phyloP scores from a whole-genome alignment of 1,284 basidiomycete species.

The Phellopilus nigrolimitatus region DNA sequence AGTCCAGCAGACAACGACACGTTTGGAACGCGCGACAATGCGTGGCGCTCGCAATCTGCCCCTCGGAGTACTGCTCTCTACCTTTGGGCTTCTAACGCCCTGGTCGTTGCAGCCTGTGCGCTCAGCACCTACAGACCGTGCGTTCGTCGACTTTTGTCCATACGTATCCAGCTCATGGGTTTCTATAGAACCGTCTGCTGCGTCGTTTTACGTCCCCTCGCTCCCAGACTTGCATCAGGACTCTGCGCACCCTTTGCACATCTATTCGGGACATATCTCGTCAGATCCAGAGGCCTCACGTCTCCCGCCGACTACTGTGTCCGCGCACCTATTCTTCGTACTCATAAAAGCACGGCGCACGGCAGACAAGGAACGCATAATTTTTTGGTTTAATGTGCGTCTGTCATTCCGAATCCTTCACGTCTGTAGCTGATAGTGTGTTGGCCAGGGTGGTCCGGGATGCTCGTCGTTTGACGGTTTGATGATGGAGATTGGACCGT shows the following conservation, averaged over 20 bases:
- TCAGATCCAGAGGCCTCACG: slow-evolving; percentile 65
- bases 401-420: neutral
- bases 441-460: slow-evolving; percentile 84
- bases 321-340: slow-evolving; percentile 85
- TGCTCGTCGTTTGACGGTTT: slow-evolving; percentile 97
- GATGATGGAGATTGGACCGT: slow-evolving; percentile 98
- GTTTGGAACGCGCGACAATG: no score
- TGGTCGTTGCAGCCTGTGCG: neutral
- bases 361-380: slow-evolving; percentile 83
- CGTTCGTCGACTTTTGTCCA: slow-evolving; percentile 20
- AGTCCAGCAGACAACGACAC: no score
- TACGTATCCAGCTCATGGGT: neutral
- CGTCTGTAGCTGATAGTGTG: slow-evolving; percentile 1
- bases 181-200: slow-evolving; percentile 63
- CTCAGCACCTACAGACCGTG: slow-evolving; percentile 47
- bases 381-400: slow-evolving; percentile 96
- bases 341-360: slow-evolving; percentile 83
- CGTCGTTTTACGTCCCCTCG: slow-evolving; percentile 77
- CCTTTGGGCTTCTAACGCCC: neutral
- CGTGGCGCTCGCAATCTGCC: neutral
- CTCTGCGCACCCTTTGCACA: slow-evolving; percentile 61
- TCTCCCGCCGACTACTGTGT: slow-evolving; percentile 50
- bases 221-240: slow-evolving; percentile 76
- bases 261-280: slow-evolving; percentile 79
- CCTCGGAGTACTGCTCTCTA: slow-evolving; percentile 3